Evolutionary conservation across 306 rosid species (phyloP).

Genomic region (Prunus davidiana): DNA sequence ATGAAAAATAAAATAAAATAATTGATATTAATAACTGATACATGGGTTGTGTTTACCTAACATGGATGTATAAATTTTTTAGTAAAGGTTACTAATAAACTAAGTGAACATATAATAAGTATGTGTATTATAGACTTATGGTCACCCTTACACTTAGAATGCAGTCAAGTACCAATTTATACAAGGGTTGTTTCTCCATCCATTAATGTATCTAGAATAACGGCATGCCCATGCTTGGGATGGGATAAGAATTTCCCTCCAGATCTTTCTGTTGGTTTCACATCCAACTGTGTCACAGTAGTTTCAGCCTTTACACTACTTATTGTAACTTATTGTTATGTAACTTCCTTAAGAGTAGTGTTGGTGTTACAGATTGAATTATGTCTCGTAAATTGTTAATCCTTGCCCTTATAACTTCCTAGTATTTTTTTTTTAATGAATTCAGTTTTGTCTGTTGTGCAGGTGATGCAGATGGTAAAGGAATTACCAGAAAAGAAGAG

Average conservation of each 20-base stretch:
- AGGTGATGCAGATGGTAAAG: constrained; percentile 85
- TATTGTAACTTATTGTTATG: background rate
- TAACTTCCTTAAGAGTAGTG: background rate
- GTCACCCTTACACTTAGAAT: background rate
- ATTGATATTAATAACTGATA: background rate
- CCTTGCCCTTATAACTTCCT: background rate
- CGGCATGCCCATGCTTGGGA: background rate
- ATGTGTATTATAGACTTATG: background rate
- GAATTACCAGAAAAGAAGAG: constrained; percentile 68
- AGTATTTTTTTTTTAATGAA: background rate
- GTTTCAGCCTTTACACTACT: background rate
- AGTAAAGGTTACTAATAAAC: background rate
- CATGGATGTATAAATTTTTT: background rate
- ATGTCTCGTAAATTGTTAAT: background rate
- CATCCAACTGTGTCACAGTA: background rate
- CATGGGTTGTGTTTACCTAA: background rate
- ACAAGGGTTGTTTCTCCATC: background rate
- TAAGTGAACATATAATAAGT: background rate
- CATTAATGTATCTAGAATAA: background rate
- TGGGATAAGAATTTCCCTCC: background rate
- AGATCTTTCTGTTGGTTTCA: background rate
- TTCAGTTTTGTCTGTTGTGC: constrained; percentile 19
- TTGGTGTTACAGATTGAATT: background rate
- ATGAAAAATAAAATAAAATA: background rate
- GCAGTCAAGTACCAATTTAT: background rate